Base-by-base conservation (phyloP, 768 basidiomycete genomes). In the Fomitopsis serialis region DNA sequence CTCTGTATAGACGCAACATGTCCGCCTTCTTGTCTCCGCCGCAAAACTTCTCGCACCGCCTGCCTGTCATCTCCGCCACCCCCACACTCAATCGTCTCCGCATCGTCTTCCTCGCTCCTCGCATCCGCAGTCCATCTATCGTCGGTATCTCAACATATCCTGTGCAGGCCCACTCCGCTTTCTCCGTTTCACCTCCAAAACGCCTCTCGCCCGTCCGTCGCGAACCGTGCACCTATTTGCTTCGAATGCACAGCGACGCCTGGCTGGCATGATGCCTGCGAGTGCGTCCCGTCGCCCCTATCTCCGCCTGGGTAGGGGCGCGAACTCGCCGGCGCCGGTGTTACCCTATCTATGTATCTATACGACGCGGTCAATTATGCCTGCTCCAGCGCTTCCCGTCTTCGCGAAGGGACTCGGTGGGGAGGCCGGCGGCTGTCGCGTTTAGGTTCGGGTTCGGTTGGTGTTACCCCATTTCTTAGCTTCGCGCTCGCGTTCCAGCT, bases 291-390 rank as follows among this genome's bases (percentile, higher is more conserved):
- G 27, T 25, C 44, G 9, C 23, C 29, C 46, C 46, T 47, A 47
- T 47, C 46, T 47, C 46, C 46, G 24, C 25, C 46, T 25, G 4
- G 46, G 46, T 47, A 19, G 4, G 37, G 37, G 37, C 15, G 27
- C 19, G 15, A 25, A 45, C 11, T 32, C 44, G 21, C 23, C 44
- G 10, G 21, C 44, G 27, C 27, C 48, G 25, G 51, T 35, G 51
- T 40, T 50, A 51, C 51, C 49, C 43, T 48, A 55, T 55, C 54
- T 53, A 58, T 58, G 54, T 55, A 58, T 52, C 48, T 54, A 49
- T 49, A 22, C 48, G 34, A 19, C 48, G 24, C 35, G 34, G 48
- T 53, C 52, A 34, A 17, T 40, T 7, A 6, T 40, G 37, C 11
- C 40, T 6, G 44, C 44, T 13, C 44, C 35, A 35, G 40, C 24